Evolutionary conservation across 73 alveolate genomes (phyloP).

Genomic region (Tetrahymena malaccensis): DNA sequence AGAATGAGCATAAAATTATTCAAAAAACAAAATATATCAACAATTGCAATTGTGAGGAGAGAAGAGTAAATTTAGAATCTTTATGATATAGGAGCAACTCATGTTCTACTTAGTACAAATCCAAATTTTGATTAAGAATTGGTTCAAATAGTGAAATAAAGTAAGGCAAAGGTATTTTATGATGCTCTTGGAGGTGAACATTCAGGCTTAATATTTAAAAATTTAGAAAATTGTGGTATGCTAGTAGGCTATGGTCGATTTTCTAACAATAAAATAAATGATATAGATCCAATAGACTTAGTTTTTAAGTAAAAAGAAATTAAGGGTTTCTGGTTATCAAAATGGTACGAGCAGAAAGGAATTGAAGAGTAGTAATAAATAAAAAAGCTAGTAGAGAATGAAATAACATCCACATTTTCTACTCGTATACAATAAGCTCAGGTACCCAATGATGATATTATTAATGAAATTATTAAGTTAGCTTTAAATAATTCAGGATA

Average conservation of each 20-base stretch:
- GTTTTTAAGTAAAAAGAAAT: neutral
- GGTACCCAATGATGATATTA: neutral
- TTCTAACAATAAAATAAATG: neutral
- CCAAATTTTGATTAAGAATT: neutral
- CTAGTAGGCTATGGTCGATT: neutral
- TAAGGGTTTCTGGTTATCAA: neutral
- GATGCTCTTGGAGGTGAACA: neutral
- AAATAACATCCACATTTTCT: neutral
- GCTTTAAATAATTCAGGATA: neutral
- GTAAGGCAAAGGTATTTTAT: neutral
- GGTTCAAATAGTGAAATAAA: neutral
- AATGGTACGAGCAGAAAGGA: neutral
- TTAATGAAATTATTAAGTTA: neutral
- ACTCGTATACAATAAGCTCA: neutral
- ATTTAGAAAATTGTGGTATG: neutral
- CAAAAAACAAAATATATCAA: neutral
- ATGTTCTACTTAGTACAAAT: neutral
- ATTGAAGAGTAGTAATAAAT: neutral
- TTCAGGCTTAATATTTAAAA: neutral
- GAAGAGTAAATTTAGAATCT: neutral
- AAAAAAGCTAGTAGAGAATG: neutral
- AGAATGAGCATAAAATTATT: neutral
- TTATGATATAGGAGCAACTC: neutral
- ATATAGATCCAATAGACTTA: neutral
- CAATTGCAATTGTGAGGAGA: neutral